Conservation (phyloP, 345 rosid genomes). For the Salix caprea region DNA sequence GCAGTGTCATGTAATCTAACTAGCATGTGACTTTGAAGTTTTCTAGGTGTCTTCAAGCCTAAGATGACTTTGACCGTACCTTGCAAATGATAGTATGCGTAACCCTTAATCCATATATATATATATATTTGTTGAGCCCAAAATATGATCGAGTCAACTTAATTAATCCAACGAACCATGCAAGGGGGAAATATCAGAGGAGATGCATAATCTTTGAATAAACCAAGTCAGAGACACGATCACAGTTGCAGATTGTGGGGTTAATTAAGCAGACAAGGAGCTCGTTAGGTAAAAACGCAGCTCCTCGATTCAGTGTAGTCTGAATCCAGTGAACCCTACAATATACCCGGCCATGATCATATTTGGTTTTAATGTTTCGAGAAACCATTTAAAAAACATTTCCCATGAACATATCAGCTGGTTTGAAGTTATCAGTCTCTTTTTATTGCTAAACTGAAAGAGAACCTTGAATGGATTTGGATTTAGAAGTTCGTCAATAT, state of each 20-base stretch:
- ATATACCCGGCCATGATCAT: background rate
- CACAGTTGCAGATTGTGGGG: background rate
- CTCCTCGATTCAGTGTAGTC: background rate
- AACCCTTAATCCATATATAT: background rate
- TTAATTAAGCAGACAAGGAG: background rate
- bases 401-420: too few species aligned
- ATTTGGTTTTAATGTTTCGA: too few species aligned
- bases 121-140: background rate
- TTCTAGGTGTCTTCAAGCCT: too few species aligned
- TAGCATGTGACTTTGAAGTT: too few species aligned
- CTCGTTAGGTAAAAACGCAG: background rate
- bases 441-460: too few species aligned
- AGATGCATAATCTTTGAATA: constrained; percentile 17
- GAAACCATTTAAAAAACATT: too few species aligned
- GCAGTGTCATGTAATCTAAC: too few species aligned
- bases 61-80: background rate
- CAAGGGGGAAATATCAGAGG: background rate
- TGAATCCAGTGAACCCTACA: constrained; percentile 1
- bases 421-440: too few species aligned
- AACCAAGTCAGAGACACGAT: constrained; percentile 34
- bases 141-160: background rate
- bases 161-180: constrained; percentile 16
- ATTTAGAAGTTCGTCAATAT: too few species aligned
- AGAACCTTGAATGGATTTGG: too few species aligned
- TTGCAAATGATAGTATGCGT: background rate